Evolutionary conservation across 2,329 filamentous ascomycete species (phyloP).

Genomic region (Seiridium cupressi): DNA sequence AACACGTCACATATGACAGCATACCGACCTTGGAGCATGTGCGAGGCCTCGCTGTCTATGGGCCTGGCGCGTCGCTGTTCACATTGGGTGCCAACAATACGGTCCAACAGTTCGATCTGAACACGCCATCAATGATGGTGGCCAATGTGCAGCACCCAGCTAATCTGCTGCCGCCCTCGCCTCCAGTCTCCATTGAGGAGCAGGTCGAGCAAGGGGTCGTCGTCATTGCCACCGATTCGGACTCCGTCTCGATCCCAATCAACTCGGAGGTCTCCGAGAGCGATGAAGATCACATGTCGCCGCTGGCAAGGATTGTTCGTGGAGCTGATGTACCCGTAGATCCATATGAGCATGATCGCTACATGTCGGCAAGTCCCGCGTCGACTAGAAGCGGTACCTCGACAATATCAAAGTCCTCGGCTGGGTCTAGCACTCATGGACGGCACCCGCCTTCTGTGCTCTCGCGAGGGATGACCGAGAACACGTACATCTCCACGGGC

Average conservation of each 20-base stretch:
- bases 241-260: conserved; percentile 52
- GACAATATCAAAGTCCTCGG: conserved; percentile 52
- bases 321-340: conserved; percentile 64
- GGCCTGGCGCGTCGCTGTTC: conserved; percentile 87
- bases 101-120: conserved; percentile 93
- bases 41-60: conserved; percentile 81
- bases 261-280: conserved; percentile 66
- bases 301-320: conserved; percentile 71
- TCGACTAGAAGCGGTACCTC: conserved; percentile 65
- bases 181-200: conserved; percentile 78
- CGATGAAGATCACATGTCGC: conserved; percentile 75
- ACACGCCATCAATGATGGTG: conserved; percentile 76
- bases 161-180: conserved; percentile 74
- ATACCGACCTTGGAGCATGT: conserved; percentile 84
- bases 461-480: conserved; percentile 57
- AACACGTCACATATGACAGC: conserved; percentile 86
- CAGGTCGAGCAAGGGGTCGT: conserved; percentile 53
- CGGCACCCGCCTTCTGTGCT: conserved; percentile 48
- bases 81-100: conserved; percentile 85
- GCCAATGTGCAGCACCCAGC: conserved; percentile 85
- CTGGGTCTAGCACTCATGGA: conserved; percentile 50
- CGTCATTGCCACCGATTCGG: conserved; percentile 53
- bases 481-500: conserved; percentile 67
- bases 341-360: conserved; percentile 55
- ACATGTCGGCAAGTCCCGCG: conserved; percentile 65